Percentiles rank a stretch among this genome's conserved stretches.
phyloP scores from a whole-genome alignment of 345 rosid genomes.

The Linum lewisii region DNA sequence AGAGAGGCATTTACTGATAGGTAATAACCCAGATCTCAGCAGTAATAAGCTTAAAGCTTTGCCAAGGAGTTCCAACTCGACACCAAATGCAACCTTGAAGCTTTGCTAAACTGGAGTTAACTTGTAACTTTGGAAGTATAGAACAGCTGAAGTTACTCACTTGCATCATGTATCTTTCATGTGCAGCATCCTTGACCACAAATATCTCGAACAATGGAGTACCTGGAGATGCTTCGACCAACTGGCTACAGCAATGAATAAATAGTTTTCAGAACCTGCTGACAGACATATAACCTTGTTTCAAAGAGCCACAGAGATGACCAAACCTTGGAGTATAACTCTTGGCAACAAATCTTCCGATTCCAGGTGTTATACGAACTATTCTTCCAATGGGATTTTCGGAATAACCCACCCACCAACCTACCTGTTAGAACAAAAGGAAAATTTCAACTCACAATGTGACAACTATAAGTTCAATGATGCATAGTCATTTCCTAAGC shows the following conservation, averaged over 20 bases:
- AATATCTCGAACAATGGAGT: constrained; percentile 91
- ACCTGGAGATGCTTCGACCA: constrained; percentile 72
- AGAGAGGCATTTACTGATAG: no score
- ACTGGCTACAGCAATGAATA: constrained; percentile 54
- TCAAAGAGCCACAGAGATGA: constrained; percentile 9
- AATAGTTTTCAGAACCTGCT: constrained; percentile 12
- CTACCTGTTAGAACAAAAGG: constrained; percentile 48
- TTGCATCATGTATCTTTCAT: constrained; percentile 65
- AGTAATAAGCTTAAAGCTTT: no score
- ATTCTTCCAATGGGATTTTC: constrained; percentile 83
- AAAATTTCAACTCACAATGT: constrained; percentile 5
- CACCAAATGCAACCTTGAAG: background rate
- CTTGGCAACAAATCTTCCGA: constrained; percentile 84
- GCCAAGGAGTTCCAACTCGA: no score
- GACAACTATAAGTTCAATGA: background rate
- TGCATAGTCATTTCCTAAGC: no score
- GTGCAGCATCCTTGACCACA: constrained; percentile 57
- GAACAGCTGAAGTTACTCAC: constrained; percentile 26
- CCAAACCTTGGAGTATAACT: constrained; percentile 80
- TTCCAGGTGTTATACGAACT: constrained; percentile 67
- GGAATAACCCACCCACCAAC: constrained; percentile 97
- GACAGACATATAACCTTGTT: constrained; percentile 6
- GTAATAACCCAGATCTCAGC: no score
- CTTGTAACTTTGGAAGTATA: background rate
- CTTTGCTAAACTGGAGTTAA: background rate